These are phyloP conservation scores for Arabidopsis thaliana DNA, from an alignment of 345 rosid genomes.

Conservation along the genomic window TAIR10.1 NC_003070.9:8111001-8111500, in stretches of 20 bases:
- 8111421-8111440: neutral
- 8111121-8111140: constrained; percentile 71
- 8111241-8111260: constrained; percentile 96
- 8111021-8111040: constrained; percentile 23
- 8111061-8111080: neutral
- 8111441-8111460: constrained; percentile 13
- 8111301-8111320: constrained; percentile 99
- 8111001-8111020: constrained; percentile 76
- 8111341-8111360: constrained; percentile 87
- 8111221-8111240: constrained; percentile 99
- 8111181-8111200: constrained; percentile 91
- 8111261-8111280: constrained; percentile 94
- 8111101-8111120: constrained; percentile 73
- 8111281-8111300: constrained; percentile 99
- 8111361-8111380: constrained; percentile 98
- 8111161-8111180: constrained; percentile 42
- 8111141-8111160: constrained; percentile 83
- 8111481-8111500: neutral
- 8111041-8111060: neutral
- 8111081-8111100: constrained; percentile 56
- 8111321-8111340: constrained; percentile 99
- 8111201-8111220: constrained; percentile 99
- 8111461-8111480: neutral
- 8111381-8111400: constrained; percentile 44
- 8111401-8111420: constrained; percentile 35